These are phyloP conservation scores for Lycium barbarum DNA, from an alignment of 257 asterid genomes.

Conservation along the genomic window DNA sequence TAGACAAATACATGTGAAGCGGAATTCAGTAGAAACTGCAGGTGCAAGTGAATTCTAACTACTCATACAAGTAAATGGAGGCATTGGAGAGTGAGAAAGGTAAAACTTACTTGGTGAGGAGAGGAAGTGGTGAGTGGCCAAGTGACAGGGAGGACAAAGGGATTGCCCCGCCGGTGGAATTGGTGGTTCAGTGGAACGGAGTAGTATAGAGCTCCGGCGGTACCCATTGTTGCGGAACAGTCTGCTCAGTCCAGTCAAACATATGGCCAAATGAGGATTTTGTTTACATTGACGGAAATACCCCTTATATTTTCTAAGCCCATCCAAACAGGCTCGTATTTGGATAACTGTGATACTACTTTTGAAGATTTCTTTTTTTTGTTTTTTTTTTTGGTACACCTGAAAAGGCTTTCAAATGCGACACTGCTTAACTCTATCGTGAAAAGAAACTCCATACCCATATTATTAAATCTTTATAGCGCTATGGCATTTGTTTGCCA, in stretches of 20 bases:
- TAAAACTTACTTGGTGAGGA: background rate
- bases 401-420: no score
- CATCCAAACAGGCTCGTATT: no score
- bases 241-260: background rate
- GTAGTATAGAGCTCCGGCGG: constrained; percentile 10
- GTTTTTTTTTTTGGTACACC: no score
- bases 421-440: no score
- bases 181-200: background rate
- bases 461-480: no score
- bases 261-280: background rate
- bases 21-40: background rate
- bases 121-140: background rate
- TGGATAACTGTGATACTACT: no score
- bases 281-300: background rate
- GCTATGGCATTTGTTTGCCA: no score
- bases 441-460: no score
- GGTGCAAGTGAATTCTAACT: background rate
- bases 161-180: constrained; percentile 13
- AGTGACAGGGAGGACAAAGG: background rate
- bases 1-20: background rate
- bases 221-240: constrained; percentile 18
- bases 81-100: background rate
- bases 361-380: no score
- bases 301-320: background rate
- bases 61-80: background rate